A percentile compares a stretch with the other conserved stretches of the same genome.
phyloP scores from a whole-genome alignment of 208 protist genomes.

The Trypanosoma boissoni region DNA sequence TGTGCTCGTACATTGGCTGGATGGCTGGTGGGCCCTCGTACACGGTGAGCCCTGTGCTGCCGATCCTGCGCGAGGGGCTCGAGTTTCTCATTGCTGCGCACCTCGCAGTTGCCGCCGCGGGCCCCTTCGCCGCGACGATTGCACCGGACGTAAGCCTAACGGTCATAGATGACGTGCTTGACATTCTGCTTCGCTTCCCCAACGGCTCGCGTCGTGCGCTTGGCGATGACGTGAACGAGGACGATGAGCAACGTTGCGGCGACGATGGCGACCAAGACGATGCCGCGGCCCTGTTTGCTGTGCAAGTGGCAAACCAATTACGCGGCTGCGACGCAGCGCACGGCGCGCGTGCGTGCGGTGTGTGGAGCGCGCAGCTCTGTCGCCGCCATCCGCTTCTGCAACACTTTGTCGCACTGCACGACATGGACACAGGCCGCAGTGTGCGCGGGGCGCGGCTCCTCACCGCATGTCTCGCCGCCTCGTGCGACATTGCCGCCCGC shows the following conservation, averaged over 20 bases:
- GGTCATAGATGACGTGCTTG: slow-evolving; percentile 33
- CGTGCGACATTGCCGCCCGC: slow-evolving; percentile 27
- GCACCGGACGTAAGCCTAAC: slow-evolving; percentile 15
- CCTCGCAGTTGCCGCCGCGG: slow-evolving; percentile 54
- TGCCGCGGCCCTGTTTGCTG: slow-evolving; percentile 17
- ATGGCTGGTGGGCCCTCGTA: slow-evolving; percentile 23
- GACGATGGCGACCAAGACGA: slow-evolving; percentile 4
- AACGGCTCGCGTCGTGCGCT: neutral
- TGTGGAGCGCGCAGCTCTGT: slow-evolving; percentile 54
- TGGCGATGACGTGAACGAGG: slow-evolving; percentile 6
- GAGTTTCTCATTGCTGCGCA: slow-evolving; percentile 64
- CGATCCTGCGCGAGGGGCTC: slow-evolving; percentile 29
- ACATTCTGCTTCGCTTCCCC: slow-evolving; percentile 34
- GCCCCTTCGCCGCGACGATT: slow-evolving; percentile 42
- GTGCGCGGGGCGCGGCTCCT: slow-evolving; percentile 35
- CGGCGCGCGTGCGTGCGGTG: slow-evolving; percentile 35
- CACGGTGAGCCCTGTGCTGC: slow-evolving; percentile 26
- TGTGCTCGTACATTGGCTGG: slow-evolving; percentile 60
- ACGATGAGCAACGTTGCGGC: neutral
- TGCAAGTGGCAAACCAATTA: slow-evolving; percentile 48
- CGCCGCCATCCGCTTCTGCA: slow-evolving; percentile 56
- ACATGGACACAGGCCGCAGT: slow-evolving; percentile 46
- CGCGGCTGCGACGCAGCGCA: slow-evolving; percentile 33
- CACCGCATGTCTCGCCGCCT: slow-evolving; percentile 27
- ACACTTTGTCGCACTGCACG: slow-evolving; percentile 60